Evolutionary conservation across 2,329 filamentous ascomycete species (phyloP).

Genomic region (Thelonectria blattea): DNA sequence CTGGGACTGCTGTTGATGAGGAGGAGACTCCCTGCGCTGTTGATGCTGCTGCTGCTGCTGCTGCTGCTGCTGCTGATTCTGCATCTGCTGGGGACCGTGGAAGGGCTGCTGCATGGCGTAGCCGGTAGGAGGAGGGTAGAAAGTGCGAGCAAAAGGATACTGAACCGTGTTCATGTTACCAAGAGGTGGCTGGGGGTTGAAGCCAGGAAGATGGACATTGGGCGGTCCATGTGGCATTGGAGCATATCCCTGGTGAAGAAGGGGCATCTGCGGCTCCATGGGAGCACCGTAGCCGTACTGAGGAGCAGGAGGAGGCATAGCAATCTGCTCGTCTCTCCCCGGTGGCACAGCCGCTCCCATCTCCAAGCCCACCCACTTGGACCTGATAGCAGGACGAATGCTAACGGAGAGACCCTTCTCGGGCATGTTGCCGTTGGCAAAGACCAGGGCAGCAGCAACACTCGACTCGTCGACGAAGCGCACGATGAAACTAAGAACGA

Average conservation of each 20-base stretch:
- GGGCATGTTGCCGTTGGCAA: conserved; percentile 30
- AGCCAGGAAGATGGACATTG: conserved; percentile 5
- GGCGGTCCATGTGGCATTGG: conserved; percentile 18
- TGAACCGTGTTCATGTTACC: conserved; percentile 18
- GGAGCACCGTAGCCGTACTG: not conserved
- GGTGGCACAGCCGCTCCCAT: not conserved
- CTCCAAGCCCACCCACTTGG: conserved; percentile 38
- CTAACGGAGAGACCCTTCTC: conserved; percentile 37
- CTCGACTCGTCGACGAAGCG: conserved; percentile 40
- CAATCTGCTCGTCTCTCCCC: not conserved
- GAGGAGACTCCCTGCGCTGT: not conserved
- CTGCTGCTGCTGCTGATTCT: not conserved
- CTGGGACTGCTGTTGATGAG: not conserved
- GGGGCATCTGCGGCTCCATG: conserved; percentile 4
- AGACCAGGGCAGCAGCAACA: conserved; percentile 35
- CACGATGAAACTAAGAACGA: conserved; percentile 34
- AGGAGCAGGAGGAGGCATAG: not conserved
- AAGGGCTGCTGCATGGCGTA: conserved; percentile 7
- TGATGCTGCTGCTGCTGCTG: conserved; percentile 2
- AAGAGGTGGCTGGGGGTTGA: conserved; percentile 9
- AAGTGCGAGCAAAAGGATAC: conserved; percentile 11
- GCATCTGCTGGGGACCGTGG: conserved; percentile 3
- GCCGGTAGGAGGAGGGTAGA: conserved; percentile 1
- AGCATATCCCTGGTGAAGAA: conserved; percentile 10
- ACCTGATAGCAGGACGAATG: conserved; percentile 39